These are phyloP conservation scores for Blastocystis sp. DNA, from an alignment of 352 stramenopile species.

Conservation along the genomic window DNA sequence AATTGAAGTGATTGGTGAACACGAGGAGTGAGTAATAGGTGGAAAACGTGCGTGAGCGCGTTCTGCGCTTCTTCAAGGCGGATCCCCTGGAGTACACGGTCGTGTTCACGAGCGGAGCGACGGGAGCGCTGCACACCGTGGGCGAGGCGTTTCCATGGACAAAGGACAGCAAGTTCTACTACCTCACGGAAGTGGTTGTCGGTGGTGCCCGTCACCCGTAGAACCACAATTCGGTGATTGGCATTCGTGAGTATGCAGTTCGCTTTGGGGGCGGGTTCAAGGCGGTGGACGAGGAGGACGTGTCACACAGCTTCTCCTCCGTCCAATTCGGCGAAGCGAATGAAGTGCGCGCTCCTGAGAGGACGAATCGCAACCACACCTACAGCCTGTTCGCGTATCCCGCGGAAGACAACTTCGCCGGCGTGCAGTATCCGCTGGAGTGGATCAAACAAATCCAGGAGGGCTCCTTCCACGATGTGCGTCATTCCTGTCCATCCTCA, in stretches of 20 bases:
- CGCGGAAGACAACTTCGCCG: constrained; percentile 83
- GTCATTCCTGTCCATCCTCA: not conserved
- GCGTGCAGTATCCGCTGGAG: constrained; percentile 76
- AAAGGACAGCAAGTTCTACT: constrained; percentile 78
- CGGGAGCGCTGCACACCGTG: constrained; percentile 47
- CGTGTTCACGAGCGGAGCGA: constrained; percentile 65
- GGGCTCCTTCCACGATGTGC: constrained; percentile 77
- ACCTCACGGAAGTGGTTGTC: constrained; percentile 76
- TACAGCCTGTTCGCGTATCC: constrained; percentile 81
- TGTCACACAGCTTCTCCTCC: no score
- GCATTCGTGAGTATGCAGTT: constrained; percentile 79
- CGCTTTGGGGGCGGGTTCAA: constrained; percentile 78
- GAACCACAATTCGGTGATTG: constrained; percentile 81
- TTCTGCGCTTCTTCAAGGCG: constrained; percentile 60
- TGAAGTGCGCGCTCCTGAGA: not conserved
- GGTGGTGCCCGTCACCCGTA: constrained; percentile 45
- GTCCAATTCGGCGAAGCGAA: no score
- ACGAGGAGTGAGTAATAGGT: not conserved
- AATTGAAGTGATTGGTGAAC: not conserved
- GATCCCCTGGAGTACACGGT: constrained; percentile 50
- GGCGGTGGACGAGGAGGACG: constrained; percentile 44
- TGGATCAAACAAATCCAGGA: constrained; percentile 76
- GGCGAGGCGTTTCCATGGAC: constrained; percentile 74
- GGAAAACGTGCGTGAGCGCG: constrained; percentile 10
- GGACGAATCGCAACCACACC: constrained; percentile 10